A percentile compares a stretch with the other conserved stretches of the same genome.
These are phyloP conservation scores for Dictyostelium firmibasis DNA, from an alignment of 78 protist genomes.

Conservation along the genomic window DNA sequence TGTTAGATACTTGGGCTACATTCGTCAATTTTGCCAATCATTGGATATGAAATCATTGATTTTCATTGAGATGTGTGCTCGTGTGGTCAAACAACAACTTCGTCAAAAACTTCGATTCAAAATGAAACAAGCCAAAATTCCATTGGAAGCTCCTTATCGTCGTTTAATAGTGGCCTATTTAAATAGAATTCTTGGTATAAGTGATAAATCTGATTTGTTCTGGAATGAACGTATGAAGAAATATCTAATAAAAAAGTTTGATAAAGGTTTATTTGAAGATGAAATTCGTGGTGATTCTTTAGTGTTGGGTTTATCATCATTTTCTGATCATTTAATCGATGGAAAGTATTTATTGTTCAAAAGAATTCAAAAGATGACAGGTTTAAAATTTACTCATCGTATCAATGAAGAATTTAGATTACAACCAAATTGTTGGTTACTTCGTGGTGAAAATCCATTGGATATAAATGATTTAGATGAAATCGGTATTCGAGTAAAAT, in stretches of 20 bases:
- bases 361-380: slow-evolving; percentile 80
- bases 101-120: slow-evolving; percentile 72
- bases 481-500: slow-evolving; percentile 77
- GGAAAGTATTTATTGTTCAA: slow-evolving; percentile 74
- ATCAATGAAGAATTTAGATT: slow-evolving; percentile 64
- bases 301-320: slow-evolving; percentile 2
- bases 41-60: slow-evolving; percentile 73
- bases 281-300: slow-evolving; percentile 45
- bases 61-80: slow-evolving; percentile 82
- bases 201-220: slow-evolving; percentile 51
- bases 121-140: slow-evolving; percentile 73
- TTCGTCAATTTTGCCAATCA: slow-evolving; percentile 12
- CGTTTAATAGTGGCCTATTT: slow-evolving; percentile 74
- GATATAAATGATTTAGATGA: slow-evolving; percentile 82
- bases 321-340: slow-evolving; percentile 41
- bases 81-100: slow-evolving; percentile 78
- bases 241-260: slow-evolving; percentile 40
- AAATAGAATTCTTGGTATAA: slow-evolving; percentile 46
- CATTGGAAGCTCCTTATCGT: slow-evolving; percentile 82
- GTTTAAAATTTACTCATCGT: slow-evolving; percentile 52
- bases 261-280: slow-evolving; percentile 44
- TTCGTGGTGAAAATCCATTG: slow-evolving; percentile 66
- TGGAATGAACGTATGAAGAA: slow-evolving; percentile 68
- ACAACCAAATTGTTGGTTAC: slow-evolving; percentile 74
- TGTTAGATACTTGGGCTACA: slow-evolving; percentile 57